Percentiles rank a stretch among this genome's conserved stretches.
Evolutionary conservation across 306 rosid species (phyloP).

Genomic region (Corylus heterophylla): DNA sequence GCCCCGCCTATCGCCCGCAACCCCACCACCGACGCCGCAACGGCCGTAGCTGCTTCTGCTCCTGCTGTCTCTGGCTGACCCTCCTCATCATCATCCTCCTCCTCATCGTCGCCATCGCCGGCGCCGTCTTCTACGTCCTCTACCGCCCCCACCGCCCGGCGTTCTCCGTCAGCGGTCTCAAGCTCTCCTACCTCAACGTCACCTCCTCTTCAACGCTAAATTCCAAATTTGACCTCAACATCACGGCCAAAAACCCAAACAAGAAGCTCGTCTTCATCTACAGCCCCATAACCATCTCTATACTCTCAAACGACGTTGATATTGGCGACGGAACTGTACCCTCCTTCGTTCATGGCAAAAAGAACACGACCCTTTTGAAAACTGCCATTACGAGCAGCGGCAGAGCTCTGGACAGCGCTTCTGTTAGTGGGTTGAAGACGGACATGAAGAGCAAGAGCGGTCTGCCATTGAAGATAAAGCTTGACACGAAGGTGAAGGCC

Average conservation of each 20-base stretch:
- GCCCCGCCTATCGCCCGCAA: slow-evolving; percentile 81
- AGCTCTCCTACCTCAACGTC: slow-evolving; percentile 37
- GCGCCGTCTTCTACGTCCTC: slow-evolving; percentile 56
- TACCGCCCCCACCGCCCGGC: slow-evolving; percentile 58
- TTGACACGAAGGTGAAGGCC: slow-evolving; percentile 74
- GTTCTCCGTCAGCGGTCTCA: slow-evolving; percentile 41
- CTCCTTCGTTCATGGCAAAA: slow-evolving; percentile 54
- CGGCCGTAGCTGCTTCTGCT: slow-evolving; percentile 58
- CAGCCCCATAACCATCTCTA: slow-evolving; percentile 29
- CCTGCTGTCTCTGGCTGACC: slow-evolving; percentile 54
- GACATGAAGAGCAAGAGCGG: slow-evolving; percentile 66
- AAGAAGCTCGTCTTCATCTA: slow-evolving; percentile 48
- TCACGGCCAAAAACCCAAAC: slow-evolving; percentile 55
- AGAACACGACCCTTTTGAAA: slow-evolving; percentile 66
- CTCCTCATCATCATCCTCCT: slow-evolving; percentile 48
- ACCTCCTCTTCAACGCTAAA: slow-evolving; percentile 37
- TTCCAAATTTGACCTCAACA: slow-evolving; percentile 43
- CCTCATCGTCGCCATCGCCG: slow-evolving; percentile 47
- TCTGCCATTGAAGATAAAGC: slow-evolving; percentile 50
- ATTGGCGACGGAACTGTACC: slow-evolving; percentile 48
- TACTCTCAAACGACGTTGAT: slow-evolving; percentile 37
- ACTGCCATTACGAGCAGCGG: slow-evolving; percentile 40
- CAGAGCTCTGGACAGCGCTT: slow-evolving; percentile 26
- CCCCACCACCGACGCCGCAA: slow-evolving; percentile 46
- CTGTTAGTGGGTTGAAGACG: slow-evolving; percentile 38